A percentile compares a stretch with the other conserved stretches of the same genome.
phyloP scores from a whole-genome alignment of 2,329 filamentous ascomycete genomes.

The Didymella glomerata region DNA sequence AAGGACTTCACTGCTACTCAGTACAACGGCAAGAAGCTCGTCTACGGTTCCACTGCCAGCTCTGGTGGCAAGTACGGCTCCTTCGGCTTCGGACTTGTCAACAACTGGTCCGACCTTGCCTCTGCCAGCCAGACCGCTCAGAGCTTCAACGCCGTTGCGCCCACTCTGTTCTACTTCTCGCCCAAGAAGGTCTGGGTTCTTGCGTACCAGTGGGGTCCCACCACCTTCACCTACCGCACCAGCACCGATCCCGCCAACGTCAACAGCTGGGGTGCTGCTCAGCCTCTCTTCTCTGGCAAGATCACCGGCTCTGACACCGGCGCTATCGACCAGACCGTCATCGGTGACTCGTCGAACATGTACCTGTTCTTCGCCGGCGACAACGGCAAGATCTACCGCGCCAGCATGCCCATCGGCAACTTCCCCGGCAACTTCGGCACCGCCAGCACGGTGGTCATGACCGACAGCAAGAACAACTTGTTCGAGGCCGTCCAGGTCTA shows the following conservation, averaged over 20 bases:
- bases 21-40: slow-evolving; percentile 67
- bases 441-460: slow-evolving; percentile 59
- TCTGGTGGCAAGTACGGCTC: slow-evolving; percentile 61
- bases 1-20: slow-evolving; percentile 69
- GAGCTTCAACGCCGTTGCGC: slow-evolving; percentile 61
- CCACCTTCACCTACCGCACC: slow-evolving; percentile 68
- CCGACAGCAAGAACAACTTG: slow-evolving; percentile 64
- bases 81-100: slow-evolving; percentile 66
- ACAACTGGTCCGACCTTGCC: slow-evolving; percentile 62
- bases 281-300: slow-evolving; percentile 65
- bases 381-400: slow-evolving; percentile 71
- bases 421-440: slow-evolving; percentile 70
- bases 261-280: slow-evolving; percentile 64
- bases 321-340: slow-evolving; percentile 69
- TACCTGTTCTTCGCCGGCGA: slow-evolving; percentile 74
- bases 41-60: slow-evolving; percentile 65
- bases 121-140: slow-evolving; percentile 63
- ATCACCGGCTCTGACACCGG: slow-evolving; percentile 63
- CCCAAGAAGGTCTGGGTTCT: slow-evolving; percentile 71
- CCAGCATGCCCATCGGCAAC: slow-evolving; percentile 68
- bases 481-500: slow-evolving; percentile 75
- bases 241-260: slow-evolving; percentile 65
- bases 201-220: slow-evolving; percentile 70
- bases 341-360: slow-evolving; percentile 68
- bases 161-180: slow-evolving; percentile 69